Evolutionary conservation across 108 stramenopile species (phyloP).

Genomic region (Skeletonema marinoi): DNA sequence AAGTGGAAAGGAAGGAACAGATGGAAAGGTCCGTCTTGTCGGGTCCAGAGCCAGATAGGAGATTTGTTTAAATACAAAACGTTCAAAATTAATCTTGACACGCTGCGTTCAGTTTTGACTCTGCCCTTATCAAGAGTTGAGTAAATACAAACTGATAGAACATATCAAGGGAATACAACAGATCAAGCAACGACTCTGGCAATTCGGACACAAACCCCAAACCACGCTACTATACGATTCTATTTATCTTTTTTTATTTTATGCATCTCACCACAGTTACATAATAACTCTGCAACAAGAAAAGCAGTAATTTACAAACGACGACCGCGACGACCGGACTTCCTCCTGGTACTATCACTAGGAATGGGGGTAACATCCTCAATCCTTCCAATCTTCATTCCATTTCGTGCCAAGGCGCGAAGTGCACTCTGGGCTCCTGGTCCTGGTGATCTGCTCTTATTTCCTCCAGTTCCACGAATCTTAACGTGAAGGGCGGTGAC

Average conservation of each 20-base stretch:
- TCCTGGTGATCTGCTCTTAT: conserved; percentile 95
- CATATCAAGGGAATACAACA: too few species aligned
- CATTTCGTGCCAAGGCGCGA: conserved; percentile 97
- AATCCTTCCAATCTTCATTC: conserved; percentile 99
- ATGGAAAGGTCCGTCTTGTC: too few species aligned
- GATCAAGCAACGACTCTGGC: too few species aligned
- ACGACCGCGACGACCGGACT: conserved; percentile 99
- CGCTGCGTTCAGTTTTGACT: background rate
- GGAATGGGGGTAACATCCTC: conserved; percentile 99
- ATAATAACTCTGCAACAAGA: background rate
- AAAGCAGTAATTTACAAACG: conserved; percentile 88
- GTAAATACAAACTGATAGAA: too few species aligned
- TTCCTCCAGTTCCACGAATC: conserved; percentile 99
- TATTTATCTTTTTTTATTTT: background rate
- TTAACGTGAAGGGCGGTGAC: conserved; percentile 99
- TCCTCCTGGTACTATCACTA: conserved; percentile 97
- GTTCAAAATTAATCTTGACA: background rate
- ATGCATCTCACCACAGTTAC: conserved; percentile 1
- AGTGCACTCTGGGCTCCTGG: conserved; percentile 99
- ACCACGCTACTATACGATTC: background rate
- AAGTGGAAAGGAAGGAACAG: too few species aligned
- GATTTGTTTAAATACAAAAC: too few species aligned
- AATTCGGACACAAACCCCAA: background rate
- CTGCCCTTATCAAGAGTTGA: too few species aligned
- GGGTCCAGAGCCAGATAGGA: too few species aligned